Conservation (phyloP, 1,139 yeast genomes). For the Diutina sp. region DNA sequence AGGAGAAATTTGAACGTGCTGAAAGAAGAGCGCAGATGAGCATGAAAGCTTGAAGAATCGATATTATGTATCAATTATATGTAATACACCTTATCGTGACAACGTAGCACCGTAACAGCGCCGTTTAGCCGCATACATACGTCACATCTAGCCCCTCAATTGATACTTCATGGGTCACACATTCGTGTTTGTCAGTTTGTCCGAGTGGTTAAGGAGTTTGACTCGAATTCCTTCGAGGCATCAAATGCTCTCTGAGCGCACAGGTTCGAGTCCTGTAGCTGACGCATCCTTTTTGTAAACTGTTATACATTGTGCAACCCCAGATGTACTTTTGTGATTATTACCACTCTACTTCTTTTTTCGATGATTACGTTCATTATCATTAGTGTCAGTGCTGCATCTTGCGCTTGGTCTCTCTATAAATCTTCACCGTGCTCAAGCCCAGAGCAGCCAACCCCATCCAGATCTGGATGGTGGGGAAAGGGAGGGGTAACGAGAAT, state of each 20-base stretch:
- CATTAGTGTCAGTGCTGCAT: not conserved
- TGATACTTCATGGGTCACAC: not conserved
- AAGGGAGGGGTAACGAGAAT: slow-evolving; percentile 26
- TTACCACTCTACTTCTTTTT: not conserved
- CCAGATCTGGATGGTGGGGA: slow-evolving; percentile 34
- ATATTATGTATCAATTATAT: not conserved
- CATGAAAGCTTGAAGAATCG: not conserved
- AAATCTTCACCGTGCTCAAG: slow-evolving; percentile 27
- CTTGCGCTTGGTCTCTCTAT: slow-evolving; percentile 20
- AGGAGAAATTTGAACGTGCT: not conserved
- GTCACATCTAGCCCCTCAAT: too few species aligned
- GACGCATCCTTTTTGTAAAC: not conserved
- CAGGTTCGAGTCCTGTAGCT: slow-evolving; percentile 2
- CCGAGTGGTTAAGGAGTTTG: slow-evolving; percentile 2
- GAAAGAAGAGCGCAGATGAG: not conserved
- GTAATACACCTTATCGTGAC: too few species aligned
- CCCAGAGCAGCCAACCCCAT: slow-evolving; percentile 32
- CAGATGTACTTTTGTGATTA: too few species aligned
- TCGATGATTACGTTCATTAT: not conserved
- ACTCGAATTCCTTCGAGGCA: slow-evolving; percentile 1
- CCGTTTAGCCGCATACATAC: too few species aligned
- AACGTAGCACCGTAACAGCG: too few species aligned
- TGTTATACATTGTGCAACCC: too few species aligned
- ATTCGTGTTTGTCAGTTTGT: not conserved
- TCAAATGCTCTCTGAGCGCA: slow-evolving; percentile 2